phyloP scores from a whole-genome alignment of 2,329 filamentous ascomycete genomes.

The Neurospora sp. region DNA sequence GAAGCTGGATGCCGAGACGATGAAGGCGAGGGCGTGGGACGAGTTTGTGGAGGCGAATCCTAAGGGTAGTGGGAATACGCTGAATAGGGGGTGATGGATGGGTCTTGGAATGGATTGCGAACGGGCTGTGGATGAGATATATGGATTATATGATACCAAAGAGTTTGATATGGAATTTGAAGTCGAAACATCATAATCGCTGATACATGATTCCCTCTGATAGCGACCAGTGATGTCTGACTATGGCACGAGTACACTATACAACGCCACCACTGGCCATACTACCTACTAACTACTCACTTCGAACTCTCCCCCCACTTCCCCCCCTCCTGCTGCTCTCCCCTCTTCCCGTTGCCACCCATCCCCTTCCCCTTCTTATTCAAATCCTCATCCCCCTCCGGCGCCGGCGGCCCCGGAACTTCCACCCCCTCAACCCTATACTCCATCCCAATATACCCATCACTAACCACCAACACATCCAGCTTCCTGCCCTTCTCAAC shows the following conservation, averaged over 20 bases:
- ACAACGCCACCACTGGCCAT: not conserved
- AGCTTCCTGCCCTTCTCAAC: conserved; percentile 48
- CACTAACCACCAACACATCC: conserved; percentile 71
- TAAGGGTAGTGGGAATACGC: conserved; percentile 70
- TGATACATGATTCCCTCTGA: not conserved
- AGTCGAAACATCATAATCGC: not conserved
- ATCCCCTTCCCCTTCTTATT: not conserved
- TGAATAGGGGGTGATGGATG: conserved; percentile 56
- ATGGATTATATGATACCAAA: not conserved
- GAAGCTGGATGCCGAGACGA: conserved; percentile 79
- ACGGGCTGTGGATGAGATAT: not conserved
- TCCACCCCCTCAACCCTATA: conserved; percentile 38
- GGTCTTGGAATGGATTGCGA: not conserved
- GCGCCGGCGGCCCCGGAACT: conserved; percentile 39
- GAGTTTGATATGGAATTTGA: not conserved
- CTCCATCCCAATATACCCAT: conserved; percentile 74
- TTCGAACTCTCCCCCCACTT: not conserved
- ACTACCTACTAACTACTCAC: not conserved
- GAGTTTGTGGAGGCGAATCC: conserved; percentile 88
- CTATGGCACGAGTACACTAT: not conserved
- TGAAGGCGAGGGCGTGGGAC: conserved; percentile 93
- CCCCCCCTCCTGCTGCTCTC: not conserved
- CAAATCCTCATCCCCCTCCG: conserved; percentile 32
- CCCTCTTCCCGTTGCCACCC: not conserved
- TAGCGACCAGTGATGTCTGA: not conserved